Evolutionary conservation across 2,329 filamentous ascomycete genomes (phyloP).

Genomic region (Ophiostoma triangulosporum): DNA sequence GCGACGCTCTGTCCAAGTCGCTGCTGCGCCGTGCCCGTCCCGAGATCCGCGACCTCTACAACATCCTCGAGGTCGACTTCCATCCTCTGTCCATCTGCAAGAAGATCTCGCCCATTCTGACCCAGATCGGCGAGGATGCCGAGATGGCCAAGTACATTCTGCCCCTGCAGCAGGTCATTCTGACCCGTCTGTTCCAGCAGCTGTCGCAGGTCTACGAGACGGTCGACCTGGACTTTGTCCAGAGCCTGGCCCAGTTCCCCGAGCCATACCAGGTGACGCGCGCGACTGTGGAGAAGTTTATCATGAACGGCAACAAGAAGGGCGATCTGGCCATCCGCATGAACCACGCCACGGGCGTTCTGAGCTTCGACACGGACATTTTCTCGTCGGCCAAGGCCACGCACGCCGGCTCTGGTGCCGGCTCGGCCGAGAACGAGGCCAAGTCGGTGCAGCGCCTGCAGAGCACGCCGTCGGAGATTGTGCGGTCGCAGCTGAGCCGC

Average conservation of each 20-base stretch:
- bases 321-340: constrained; percentile 92
- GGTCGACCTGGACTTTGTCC: constrained; percentile 85
- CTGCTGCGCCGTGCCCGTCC: constrained; percentile 83
- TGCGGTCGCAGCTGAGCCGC: constrained; percentile 84
- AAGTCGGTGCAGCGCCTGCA: constrained; percentile 87
- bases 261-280: constrained; percentile 88
- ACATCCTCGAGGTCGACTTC: constrained; percentile 98
- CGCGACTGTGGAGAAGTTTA: constrained; percentile 96
- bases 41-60: constrained; percentile 94
- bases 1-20: constrained; percentile 88
- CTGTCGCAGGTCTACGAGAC: constrained; percentile 98
- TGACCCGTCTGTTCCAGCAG: constrained; percentile 97
- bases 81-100: constrained; percentile 97
- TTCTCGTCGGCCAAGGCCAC: constrained; percentile 94
- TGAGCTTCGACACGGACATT: constrained; percentile 96
- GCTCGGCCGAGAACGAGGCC: constrained; percentile 75
- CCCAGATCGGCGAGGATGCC: constrained; percentile 81
- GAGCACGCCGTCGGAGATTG: constrained; percentile 95
- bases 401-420: constrained; percentile 68
- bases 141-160: constrained; percentile 97
- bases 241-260: constrained; percentile 87
- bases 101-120: constrained; percentile 93
- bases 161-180: constrained; percentile 94
- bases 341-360: constrained; percentile 84
- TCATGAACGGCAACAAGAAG: constrained; percentile 99